Evolutionary conservation across 2,329 filamentous ascomycete genomes (phyloP).

Genomic region (Colletotrichum zoysiae): DNA sequence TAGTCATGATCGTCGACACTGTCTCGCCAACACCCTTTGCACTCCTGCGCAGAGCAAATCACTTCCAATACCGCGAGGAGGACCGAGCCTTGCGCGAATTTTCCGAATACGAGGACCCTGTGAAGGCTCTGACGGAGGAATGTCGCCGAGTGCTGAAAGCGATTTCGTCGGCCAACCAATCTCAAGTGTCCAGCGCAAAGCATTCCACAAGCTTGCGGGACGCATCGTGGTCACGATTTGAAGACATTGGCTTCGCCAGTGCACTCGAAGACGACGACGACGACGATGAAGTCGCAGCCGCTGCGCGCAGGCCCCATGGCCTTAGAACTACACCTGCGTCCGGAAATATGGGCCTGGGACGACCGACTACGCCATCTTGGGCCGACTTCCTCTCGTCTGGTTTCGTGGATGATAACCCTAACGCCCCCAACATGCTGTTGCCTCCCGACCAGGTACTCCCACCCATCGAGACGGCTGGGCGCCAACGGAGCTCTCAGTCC

Average conservation of each 20-base stretch:
- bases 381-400: conserved; percentile 96
- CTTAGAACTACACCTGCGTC: conserved; percentile 77
- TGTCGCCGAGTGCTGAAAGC: conserved; percentile 90
- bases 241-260: conserved; percentile 91
- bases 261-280: conserved; percentile 78
- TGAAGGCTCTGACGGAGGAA: conserved; percentile 90
- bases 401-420: conserved; percentile 83
- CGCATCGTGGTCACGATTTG: conserved; percentile 96
- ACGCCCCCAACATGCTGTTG: conserved; percentile 77
- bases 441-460: conserved; percentile 93
- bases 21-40: conserved; percentile 96
- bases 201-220: conserved; percentile 81
- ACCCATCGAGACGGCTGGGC: conserved; percentile 78
- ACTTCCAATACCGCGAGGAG: conserved; percentile 95
- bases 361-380: conserved; percentile 97
- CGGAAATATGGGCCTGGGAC: conserved; percentile 73
- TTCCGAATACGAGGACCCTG: conserved; percentile 88
- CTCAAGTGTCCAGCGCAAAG: conserved; percentile 77
- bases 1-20: conserved; percentile 95
- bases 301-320: conserved; percentile 58
- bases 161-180: conserved; percentile 91
- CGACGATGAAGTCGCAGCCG: conserved; percentile 66
- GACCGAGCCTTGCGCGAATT: conserved; percentile 88
- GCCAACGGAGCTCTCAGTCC: conserved; percentile 89
- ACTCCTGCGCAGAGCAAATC: conserved; percentile 87